A percentile compares a stretch with the other conserved stretches of the same genome.
phyloP scores from a whole-genome alignment of 2,329 filamentous ascomycete species.

The Apiospora malaysiana region DNA sequence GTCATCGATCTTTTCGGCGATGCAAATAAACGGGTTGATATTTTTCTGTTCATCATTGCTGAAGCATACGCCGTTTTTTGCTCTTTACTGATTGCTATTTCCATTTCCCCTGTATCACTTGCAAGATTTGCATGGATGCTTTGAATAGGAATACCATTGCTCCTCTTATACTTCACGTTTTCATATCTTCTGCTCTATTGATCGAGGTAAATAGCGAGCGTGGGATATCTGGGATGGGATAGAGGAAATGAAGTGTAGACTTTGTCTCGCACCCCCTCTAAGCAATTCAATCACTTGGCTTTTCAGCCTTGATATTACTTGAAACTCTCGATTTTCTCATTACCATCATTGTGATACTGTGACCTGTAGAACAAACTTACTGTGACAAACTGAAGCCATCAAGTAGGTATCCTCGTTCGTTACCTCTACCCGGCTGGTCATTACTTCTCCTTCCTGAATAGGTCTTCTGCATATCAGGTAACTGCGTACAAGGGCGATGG shows the following conservation, averaged over 20 bases:
- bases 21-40: slow-evolving; percentile 43
- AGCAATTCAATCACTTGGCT: slow-evolving; percentile 6
- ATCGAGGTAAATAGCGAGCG: neutral
- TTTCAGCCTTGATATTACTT: slow-evolving; percentile 5
- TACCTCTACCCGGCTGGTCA: no score
- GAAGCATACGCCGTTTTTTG: slow-evolving; percentile 24
- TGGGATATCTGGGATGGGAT: slow-evolving; percentile 7
- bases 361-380: neutral
- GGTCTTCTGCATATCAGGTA: neutral
- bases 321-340: neutral
- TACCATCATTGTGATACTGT: neutral
- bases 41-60: slow-evolving; percentile 25
- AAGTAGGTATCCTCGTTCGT: no score
- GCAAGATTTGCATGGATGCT: slow-evolving; percentile 5
- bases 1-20: slow-evolving; percentile 35
- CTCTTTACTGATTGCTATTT: slow-evolving; percentile 10
- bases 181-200: slow-evolving; percentile 11
- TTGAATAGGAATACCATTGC: neutral
- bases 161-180: neutral
- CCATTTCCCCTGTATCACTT: slow-evolving; percentile 12
- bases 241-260: slow-evolving; percentile 10
- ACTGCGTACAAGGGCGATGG: neutral
- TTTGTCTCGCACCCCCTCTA: neutral
- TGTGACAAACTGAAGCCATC: neutral
- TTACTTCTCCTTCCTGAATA: neutral